Base-by-base conservation (phyloP, 805 yeast species). In the Pichia californica region DNA sequence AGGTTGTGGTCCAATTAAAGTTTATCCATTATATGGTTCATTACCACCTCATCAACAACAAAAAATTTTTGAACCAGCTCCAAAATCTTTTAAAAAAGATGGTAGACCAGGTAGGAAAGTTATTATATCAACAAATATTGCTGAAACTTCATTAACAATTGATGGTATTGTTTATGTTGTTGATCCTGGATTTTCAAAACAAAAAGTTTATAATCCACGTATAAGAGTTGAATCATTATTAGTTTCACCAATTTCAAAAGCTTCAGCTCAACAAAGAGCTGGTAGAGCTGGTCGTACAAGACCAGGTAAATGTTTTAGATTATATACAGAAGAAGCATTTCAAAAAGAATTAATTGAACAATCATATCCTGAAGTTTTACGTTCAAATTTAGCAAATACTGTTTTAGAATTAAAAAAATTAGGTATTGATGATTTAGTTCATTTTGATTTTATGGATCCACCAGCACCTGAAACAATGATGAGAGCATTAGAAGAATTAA, bases 401-500 rank as follows among this genome's bases (percentile, higher is more conserved):
- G 98, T 91, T 29, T 68, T 91, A 50, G 95, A 93, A 62, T 73
- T 91, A 64, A 93, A 93, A 63, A 93, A 93, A 65, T 75, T 93
- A 51, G 98, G 98, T 13, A 76, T 91, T 51, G 95, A 93, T 60
- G 98, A 91, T 67, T 76, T 91, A 57, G 99, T 93, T 31, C 98
- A 91, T 66, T 91, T 91, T 59, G 99, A 93, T 63, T 91, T 93
- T 61, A 91, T 91, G 95, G 99, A 91, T 60, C 98, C 99, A 7
- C 99, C 99, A 13, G 98, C 98, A 3, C 99, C 99, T 9, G 99
- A 91, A 65, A 93, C 99, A 7, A 93, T 91, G 99, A 93, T 93
- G 99, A 76, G 99, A 62, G 98, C 98, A 0, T 70, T 91, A 50
- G 99, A 91, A 64, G 99, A 91, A 63, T 73, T 91, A 57, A 89